Percentiles rank a stretch among this genome's conserved stretches.
phyloP scores from a whole-genome alignment of 176 grass and related monocot species.

The Saccharum officinarum region DNA sequence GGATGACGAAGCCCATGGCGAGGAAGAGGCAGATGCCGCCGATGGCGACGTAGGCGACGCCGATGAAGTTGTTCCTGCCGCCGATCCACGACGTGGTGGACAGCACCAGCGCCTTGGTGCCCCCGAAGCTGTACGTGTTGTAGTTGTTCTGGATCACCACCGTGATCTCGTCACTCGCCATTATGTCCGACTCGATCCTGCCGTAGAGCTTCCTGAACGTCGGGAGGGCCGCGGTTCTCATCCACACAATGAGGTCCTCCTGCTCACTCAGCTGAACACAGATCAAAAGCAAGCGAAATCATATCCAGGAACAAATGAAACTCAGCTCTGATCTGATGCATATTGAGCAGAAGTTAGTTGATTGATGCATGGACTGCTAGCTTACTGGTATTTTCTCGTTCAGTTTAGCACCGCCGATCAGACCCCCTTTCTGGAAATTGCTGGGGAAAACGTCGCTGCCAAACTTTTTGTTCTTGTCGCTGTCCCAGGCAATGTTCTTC shows the following conservation, averaged over 20 bases:
- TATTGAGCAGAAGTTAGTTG: neutral
- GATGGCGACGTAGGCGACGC: slow-evolving; percentile 65
- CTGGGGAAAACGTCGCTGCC: slow-evolving; percentile 76
- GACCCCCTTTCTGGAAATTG: slow-evolving; percentile 70
- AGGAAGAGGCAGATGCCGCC: slow-evolving; percentile 71
- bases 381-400: slow-evolving; percentile 73
- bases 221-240: slow-evolving; percentile 76
- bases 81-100: slow-evolving; percentile 89
- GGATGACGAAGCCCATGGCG: slow-evolving; percentile 60
- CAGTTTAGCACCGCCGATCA: slow-evolving; percentile 70
- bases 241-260: slow-evolving; percentile 93
- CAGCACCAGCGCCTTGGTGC: slow-evolving; percentile 80
- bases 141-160: slow-evolving; percentile 96
- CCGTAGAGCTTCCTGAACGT: slow-evolving; percentile 93
- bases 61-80: slow-evolving; percentile 83
- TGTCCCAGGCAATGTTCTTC: slow-evolving; percentile 93
- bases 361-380: neutral
- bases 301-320: neutral
- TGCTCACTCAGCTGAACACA: slow-evolving; percentile 74
- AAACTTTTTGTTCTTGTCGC: slow-evolving; percentile 73
- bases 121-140: slow-evolving; percentile 92
- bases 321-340: neutral
- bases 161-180: slow-evolving; percentile 63
- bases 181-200: slow-evolving; percentile 68
- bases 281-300: neutral